Evolutionary conservation across 805 yeast genomes (phyloP), one percentile per base, ranked within the genome.

Genomic region (Wickerhamiella vanderwaltii): DNA sequence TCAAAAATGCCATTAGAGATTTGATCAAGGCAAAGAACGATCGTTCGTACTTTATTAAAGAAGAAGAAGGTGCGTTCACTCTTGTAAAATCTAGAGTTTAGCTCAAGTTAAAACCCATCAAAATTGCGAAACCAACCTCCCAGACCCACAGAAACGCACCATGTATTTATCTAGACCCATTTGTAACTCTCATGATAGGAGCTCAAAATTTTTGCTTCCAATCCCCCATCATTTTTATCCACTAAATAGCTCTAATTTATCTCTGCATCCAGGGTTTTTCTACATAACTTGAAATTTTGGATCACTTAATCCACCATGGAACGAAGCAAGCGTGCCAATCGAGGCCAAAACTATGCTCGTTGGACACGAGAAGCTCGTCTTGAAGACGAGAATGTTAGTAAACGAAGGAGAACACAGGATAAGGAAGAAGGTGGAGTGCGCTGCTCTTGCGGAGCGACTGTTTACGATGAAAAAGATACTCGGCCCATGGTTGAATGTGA

Each of bases 401-500:
- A 39, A 23, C 15, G 19, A 22, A n/a, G 23, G 18, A n/a, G n/a
- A 22, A 30, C 28, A 11, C 29, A 25, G 25, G 13, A 7, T 2
- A 20, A 25, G 20, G 35, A 35, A 9, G 51, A 44, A 28, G 48
- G 46, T 35, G 46, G 35, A 12, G 35, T 43, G 9, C 26, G 29
- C 13, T 50, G 53, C 28, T 18, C 29, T 11, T 50, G 53, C 39
- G 63, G 62, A 3, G 51, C 47, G n/a, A 47, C 41, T 1, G 43
- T 43, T 4, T 52, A 44, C 15, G 59, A 48, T 5, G 55, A 60
- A 12, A 62, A 54, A 34, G 64, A 64, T 19, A 65, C 61, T 19
- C 71, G 75, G 16, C 57, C 61, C 13, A 75, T 77, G 79, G 70
- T 73, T 16, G 74, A 73, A 54, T 79, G 87, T 58, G 83, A 75